Evolutionary conservation across 2,329 filamentous ascomycete genomes (phyloP), one percentile per base, ranked within the genome.

Genomic region (Orbilia ellipsospora): DNA sequence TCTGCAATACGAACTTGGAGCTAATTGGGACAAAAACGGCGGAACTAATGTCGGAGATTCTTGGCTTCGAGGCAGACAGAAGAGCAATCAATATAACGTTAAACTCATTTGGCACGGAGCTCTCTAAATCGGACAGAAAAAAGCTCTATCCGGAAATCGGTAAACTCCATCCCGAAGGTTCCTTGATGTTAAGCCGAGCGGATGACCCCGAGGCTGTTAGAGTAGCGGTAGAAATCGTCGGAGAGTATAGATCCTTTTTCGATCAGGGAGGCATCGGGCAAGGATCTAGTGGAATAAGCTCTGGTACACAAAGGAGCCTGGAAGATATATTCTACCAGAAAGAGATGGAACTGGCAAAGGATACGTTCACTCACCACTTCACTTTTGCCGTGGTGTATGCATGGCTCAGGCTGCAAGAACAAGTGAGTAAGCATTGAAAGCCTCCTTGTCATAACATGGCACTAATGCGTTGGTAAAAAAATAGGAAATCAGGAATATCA

Each of bases 291-390:
- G 86, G 89, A 40, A 87, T 88, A 3, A 89, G 91, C 2, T 89
- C 90, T 26, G 86, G 88, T 15, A 93, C 97, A 79, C 91, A 92
- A 57, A 93, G 92, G 85, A 97, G 94, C 80, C 83, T 99, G 80
- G 95, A 99, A 82, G 95, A 99, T 81, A 87, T 99, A 85, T 99
- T 99, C 84, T 99, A 99, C 83, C 93, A 97, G 83, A 98, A 97
- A 85, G 95, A 99, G 85, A 98, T 98, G 95, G 94, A 99, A 82
- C 91, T 98, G 78, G 94, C 92, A 67, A 99, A 99, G 87, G 85
- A 90, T 75, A 93, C 94, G 7, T 99, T 99, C 82, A 99, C 95
- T 4, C 88, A 93, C 79, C 95, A 99, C 82, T 99, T 99, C 83
- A 96, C 93, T 13, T 93, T 92, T 80, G 92, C 92, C 42, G 92